Conservation (phyloP, 129 eudicot genomes). For the Dittrichia graveolens region DNA sequence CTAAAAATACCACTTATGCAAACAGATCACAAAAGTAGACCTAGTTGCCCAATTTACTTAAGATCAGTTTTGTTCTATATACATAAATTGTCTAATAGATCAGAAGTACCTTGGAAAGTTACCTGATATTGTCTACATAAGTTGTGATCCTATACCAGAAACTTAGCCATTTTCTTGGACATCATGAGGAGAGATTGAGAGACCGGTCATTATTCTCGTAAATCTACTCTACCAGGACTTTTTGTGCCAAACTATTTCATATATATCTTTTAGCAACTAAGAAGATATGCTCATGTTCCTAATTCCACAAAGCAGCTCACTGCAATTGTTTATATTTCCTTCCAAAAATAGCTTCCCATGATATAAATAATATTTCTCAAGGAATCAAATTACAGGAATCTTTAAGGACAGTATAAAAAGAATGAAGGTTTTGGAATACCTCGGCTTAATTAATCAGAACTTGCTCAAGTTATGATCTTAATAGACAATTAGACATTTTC, state of each 20-base stretch:
- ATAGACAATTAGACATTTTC: neutral
- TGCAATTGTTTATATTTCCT: neutral
- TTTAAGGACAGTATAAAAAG: neutral
- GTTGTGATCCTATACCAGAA: neutral
- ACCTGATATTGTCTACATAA: neutral
- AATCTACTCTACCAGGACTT: neutral
- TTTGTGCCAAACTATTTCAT: slow-evolving; percentile 1
- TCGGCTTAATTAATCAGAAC: neutral
- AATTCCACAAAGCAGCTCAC: neutral
- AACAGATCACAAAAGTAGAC: neutral
- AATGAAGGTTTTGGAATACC: neutral
- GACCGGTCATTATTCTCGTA: neutral
- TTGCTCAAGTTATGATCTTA: neutral
- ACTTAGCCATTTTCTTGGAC: neutral
- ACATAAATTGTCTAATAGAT: neutral
- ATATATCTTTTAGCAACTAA: neutral
- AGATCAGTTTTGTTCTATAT: neutral
- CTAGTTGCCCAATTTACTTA: neutral
- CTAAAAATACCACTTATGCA: neutral
- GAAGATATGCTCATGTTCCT: neutral
- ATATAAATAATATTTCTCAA: neutral
- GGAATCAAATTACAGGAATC: slow-evolving; percentile 2
- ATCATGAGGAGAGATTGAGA: neutral
- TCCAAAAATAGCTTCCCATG: neutral
- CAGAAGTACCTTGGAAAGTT: neutral